Percentiles rank a stretch among this genome's conserved stretches.
phyloP scores from a whole-genome alignment of 2,329 filamentous ascomycete species.

The Chrysosporium queenslandicum region DNA sequence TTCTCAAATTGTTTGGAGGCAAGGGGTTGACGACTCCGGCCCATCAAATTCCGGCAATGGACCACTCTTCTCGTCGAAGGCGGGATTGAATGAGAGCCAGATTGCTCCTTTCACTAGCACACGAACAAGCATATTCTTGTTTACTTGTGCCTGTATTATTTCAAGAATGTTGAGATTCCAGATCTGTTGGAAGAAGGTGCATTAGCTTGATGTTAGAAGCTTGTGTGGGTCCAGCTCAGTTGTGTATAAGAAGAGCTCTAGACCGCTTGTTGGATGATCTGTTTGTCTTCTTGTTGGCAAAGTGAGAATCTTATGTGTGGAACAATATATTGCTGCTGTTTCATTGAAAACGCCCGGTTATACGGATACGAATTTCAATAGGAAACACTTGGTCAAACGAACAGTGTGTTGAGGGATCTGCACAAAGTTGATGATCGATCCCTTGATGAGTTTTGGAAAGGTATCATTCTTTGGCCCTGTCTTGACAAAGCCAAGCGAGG shows the following conservation, averaged over 20 bases:
- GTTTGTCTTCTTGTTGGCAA: too few relatives aligned
- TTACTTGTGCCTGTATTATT: too few relatives aligned
- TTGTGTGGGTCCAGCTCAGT: constrained; percentile 4
- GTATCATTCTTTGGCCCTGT: too few relatives aligned
- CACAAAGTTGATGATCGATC: too few relatives aligned
- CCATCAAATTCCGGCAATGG: background rate
- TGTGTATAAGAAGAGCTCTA: background rate
- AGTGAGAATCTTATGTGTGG: background rate
- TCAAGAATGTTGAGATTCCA: background rate
- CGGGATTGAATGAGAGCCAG: too few relatives aligned
- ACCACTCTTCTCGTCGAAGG: too few relatives aligned
- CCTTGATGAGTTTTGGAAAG: too few relatives aligned
- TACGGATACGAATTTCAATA: background rate
- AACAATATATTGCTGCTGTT: background rate
- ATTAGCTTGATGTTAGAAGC: constrained; percentile 1
- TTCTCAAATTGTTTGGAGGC: constrained; percentile 18
- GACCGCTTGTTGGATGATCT: background rate
- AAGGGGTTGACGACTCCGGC: constrained; percentile 17
- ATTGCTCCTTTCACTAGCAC: too few relatives aligned
- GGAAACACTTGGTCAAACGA: too few relatives aligned
- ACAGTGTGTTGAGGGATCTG: too few relatives aligned
- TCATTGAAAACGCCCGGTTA: background rate
- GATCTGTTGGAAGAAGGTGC: background rate
- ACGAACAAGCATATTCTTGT: too few relatives aligned
- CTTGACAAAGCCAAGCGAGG: too few relatives aligned